Conservation (phyloP, 805 yeast species). For the Sugiyamaella valdiviana region DNA sequence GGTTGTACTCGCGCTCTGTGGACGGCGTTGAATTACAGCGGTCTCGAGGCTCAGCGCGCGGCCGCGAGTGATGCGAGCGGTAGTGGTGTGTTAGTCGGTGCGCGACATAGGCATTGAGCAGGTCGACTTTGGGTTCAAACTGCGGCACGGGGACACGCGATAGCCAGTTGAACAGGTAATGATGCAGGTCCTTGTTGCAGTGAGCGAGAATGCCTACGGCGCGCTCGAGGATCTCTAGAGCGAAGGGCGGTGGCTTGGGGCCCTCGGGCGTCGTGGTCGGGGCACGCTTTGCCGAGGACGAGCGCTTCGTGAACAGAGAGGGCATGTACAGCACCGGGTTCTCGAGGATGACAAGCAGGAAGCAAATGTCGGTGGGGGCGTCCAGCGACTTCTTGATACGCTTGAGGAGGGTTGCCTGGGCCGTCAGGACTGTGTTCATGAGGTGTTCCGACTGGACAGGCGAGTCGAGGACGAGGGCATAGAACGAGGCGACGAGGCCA, state of each 20-base stretch:
- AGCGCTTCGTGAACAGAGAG: conserved; percentile 12
- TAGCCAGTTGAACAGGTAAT: conserved; percentile 52
- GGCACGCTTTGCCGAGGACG: conserved; percentile 8
- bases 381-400: conserved; percentile 39
- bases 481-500: conserved; percentile 42
- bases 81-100: conserved; percentile 53
- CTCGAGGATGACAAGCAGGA: conserved; percentile 62
- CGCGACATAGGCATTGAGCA: conserved; percentile 69
- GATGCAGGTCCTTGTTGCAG: conserved; percentile 36
- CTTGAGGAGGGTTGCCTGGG: conserved; percentile 47
- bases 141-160: conserved; percentile 38
- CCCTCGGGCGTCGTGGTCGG: neutral
- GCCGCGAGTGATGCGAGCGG: conserved; percentile 5
- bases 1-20: neutral
- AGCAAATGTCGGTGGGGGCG: conserved; percentile 42
- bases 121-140: conserved; percentile 53
- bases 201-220: conserved; percentile 62
- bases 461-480: conserved; percentile 40
- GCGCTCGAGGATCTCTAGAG: conserved; percentile 67
- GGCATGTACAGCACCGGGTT: conserved; percentile 48
- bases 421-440: conserved; percentile 46
- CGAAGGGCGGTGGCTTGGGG: conserved; percentile 21
- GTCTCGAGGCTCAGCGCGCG: neutral
- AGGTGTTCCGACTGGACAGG: conserved; percentile 53
- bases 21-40: neutral